Conservation (phyloP, 345 rosid species). For the Gossypium longicalyx region DNA sequence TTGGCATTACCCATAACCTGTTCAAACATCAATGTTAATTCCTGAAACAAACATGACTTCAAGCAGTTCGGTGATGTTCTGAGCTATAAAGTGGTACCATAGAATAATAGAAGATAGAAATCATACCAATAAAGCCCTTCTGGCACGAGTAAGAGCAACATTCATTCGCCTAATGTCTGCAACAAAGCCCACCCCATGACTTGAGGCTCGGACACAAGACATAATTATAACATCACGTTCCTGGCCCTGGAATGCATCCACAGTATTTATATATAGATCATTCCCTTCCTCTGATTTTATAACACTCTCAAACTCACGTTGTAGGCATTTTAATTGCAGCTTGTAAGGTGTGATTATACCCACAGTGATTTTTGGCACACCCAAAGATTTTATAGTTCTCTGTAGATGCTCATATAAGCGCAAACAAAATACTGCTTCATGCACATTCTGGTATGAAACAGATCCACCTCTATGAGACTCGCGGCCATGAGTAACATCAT, state of each 20-base stretch:
- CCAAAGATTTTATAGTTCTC: constrained; percentile 61
- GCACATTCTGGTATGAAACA: constrained; percentile 83
- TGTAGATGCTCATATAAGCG: constrained; percentile 88
- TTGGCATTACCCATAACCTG: constrained; percentile 98
- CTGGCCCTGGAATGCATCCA: constrained; percentile 99
- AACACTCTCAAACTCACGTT: constrained; percentile 73
- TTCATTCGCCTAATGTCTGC: constrained; percentile 96
- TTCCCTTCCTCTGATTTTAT: constrained; percentile 86
- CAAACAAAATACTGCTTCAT: constrained; percentile 91
- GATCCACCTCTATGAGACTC: constrained; percentile 98
- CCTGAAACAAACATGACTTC: constrained; percentile 1
- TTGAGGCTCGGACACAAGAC: constrained; percentile 98
- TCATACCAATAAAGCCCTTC: constrained; percentile 93
- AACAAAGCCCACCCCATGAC: constrained; percentile 94
- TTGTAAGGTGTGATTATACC: constrained; percentile 97
- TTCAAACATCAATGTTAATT: constrained; percentile 22
- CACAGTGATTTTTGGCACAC: constrained; percentile 66
- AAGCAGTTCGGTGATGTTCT: neutral
- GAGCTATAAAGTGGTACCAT: neutral
- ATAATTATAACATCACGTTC: constrained; percentile 98
- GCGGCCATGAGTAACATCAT: constrained; percentile 84
- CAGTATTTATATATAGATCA: constrained; percentile 91
- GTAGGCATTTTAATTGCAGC: constrained; percentile 94
- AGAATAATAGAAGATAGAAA: neutral
- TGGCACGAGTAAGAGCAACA: constrained; percentile 98